Base-by-base conservation (phyloP, 179 eudicot species). In the Heliamphora pulchella region DNA sequence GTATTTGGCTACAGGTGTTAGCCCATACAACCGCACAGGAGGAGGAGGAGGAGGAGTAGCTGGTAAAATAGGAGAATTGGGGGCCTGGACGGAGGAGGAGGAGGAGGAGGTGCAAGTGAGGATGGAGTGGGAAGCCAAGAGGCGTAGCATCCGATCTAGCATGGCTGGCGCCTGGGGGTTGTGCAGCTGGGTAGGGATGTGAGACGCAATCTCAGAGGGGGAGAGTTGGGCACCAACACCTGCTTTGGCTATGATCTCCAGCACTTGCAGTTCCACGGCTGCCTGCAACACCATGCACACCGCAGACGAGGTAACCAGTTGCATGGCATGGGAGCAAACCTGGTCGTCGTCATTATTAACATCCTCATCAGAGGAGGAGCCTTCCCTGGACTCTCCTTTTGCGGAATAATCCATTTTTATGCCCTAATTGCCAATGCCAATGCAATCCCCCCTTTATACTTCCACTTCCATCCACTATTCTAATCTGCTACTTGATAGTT, bases 71-170 rank as follows among this genome's bases (percentile, higher is more conserved):
- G 31, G 31, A 31, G 31, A 31, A 31, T 31, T n/a, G 39, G 39
- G 2, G 39, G 17, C 39, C 39, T 18, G 66, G 66, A 17, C 64
- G 18, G 1, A 0, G 10, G 44, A 10, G 20, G 31, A 7, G 31
- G 39, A 17, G 74, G 17, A 0, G 51, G 3, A 0, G 5, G 58
- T 10, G 31, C 83, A 81, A 2, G 61, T 76, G 41, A 81, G 71
- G n/a, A 81, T 8, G 15, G 70, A 57, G 63, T 67, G 41, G 74
- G 61, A 48, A 11, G 51, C 76, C 15, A 76, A 62, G 9, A 76
- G 68, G 4, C 76, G 68, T 4, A 81, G 80, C 68, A 81, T 81
- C 69, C 80, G 83, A 31, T 81, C 80, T 53, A 81, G 80, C 83
- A 80, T 74, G 15, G 55, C 10, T 4, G 75, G 20, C 6, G 79